Base-by-base conservation (phyloP, 352 stramenopile genomes). In the Pythium myriotylum region DNA sequence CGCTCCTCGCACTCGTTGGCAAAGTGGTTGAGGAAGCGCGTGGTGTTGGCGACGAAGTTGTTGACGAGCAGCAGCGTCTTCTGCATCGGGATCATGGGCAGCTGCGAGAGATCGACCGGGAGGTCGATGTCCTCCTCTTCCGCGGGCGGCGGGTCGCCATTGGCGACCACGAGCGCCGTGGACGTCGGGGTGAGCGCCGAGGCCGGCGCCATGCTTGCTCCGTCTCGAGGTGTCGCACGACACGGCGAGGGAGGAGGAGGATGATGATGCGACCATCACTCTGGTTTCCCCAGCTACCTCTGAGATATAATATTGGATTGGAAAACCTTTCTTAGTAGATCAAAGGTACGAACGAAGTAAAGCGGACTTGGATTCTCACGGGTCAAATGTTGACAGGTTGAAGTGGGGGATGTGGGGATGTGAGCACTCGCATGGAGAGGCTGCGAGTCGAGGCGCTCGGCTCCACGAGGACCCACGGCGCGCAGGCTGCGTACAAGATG, bases 41-140 rank as follows among this genome's bases (percentile, higher is more conserved):
- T 91, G 17, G 83, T 93, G 72, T 94, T 95, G 50, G 81, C 71
- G 41, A 92, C 81, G 55, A 95, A 95, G 61, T 95, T 94, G 72
- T 88, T 95, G 56, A 95, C 67, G 10, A 95, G 77, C 62, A 94
- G 62, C 54, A 94, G 70, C 49, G 82, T 87, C 69, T 94, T 94
- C 54, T 79, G 48, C 59, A 85, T 79, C 17, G 85, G 84, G 46
- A 93, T 90, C 46, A 77, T 63, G 35, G 81, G 79, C 33, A 94
- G 65, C 66, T 94, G 86, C 35, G 82, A 87, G 10, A 94, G 72
- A 54, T 94, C 85, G 24, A 94, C 65, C 5, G 83, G 85, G 1
- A 92, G 70, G 37, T 94, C 85, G 29, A 79, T 74, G 32, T 90
- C 77, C 17, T 89, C 77, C 27, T 89, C 78, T 4, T 67, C 57